These are phyloP conservation scores for Paragyromitra xinjiangensis DNA, from an alignment of 495 filamentous ascomycete species.

Conservation along the genomic window DNA sequence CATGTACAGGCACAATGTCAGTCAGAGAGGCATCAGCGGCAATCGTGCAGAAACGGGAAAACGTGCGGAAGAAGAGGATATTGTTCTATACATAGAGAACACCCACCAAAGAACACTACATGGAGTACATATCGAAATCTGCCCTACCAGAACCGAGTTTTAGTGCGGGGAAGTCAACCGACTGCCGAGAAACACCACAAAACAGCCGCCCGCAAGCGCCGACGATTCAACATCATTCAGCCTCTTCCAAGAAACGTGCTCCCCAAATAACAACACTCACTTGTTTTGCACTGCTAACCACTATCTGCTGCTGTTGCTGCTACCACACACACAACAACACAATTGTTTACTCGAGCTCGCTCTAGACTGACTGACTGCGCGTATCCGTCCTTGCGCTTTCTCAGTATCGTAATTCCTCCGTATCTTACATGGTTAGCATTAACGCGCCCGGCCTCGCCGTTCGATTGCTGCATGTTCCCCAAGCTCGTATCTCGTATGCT, in stretches of 20 bases:
- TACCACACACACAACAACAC: not conserved
- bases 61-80: constrained; percentile 50
- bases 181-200: constrained; percentile 28
- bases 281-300: not conserved
- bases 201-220: constrained; percentile 50
- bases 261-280: constrained; percentile 46
- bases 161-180: constrained; percentile 46
- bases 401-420: constrained; percentile 26
- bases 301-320: not conserved
- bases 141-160: constrained; percentile 12
- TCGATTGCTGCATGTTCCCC: constrained; percentile 12
- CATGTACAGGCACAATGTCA: constrained; percentile 29
- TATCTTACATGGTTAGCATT: constrained; percentile 11
- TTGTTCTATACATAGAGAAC: constrained; percentile 53
- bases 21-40: constrained; percentile 41
- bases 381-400: constrained; percentile 13
- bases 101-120: constrained; percentile 14
- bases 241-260: constrained; percentile 9
- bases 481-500: too few species aligned
- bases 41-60: constrained; percentile 52
- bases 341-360: constrained; percentile 5
- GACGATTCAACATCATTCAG: constrained; percentile 23
- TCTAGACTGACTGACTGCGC: constrained; percentile 14
- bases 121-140: constrained; percentile 9
- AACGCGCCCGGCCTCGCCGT: constrained; percentile 19